A percentile compares a stretch with the other conserved stretches of the same genome.
Conservation (phyloP, 495 filamentous ascomycete genomes). For the Talaromyces adpressus region DNA sequence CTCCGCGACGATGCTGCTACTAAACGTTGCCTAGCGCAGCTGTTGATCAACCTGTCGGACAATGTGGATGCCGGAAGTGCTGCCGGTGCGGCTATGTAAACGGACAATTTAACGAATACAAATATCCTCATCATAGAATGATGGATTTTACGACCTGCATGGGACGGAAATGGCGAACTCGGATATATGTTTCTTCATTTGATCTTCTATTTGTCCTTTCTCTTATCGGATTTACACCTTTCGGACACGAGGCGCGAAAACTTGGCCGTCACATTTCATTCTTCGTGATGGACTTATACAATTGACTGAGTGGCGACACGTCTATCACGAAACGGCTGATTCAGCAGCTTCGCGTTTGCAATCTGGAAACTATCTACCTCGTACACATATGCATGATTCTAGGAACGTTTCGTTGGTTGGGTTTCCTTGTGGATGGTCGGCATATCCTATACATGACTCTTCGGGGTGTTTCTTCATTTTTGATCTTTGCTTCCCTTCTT, state of each 20-base stretch:
- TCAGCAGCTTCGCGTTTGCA: conserved; percentile 18
- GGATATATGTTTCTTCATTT: conserved; percentile 21
- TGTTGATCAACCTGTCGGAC: conserved; percentile 94
- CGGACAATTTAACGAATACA: conserved; percentile 29
- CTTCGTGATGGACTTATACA: conserved; percentile 3
- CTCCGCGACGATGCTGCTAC: conserved; percentile 96
- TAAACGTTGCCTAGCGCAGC: conserved; percentile 93
- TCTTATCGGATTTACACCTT: conserved; percentile 1
- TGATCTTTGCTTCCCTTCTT: conserved; percentile 20
- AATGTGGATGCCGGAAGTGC: conserved; percentile 64
- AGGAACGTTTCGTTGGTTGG: conserved; percentile 5
- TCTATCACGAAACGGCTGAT: conserved; percentile 14
- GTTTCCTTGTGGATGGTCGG: conserved; percentile 6
- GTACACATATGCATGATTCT: conserved; percentile 4
- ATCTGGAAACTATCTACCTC: conserved; percentile 22
- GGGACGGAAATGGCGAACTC: conserved; percentile 43
- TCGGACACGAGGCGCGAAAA: conserved; percentile 2
- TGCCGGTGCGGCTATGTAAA: conserved; percentile 42
- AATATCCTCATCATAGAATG: conserved; percentile 28
- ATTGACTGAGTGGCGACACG: not conserved
- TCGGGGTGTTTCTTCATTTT: conserved; percentile 13
- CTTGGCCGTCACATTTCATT: not conserved
- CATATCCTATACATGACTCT: not conserved
- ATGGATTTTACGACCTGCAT: conserved; percentile 41
- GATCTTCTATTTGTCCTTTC: conserved; percentile 7